Base-by-base conservation (phyloP, 2,329 filamentous ascomycete species). In the Claviceps sp. region DNA sequence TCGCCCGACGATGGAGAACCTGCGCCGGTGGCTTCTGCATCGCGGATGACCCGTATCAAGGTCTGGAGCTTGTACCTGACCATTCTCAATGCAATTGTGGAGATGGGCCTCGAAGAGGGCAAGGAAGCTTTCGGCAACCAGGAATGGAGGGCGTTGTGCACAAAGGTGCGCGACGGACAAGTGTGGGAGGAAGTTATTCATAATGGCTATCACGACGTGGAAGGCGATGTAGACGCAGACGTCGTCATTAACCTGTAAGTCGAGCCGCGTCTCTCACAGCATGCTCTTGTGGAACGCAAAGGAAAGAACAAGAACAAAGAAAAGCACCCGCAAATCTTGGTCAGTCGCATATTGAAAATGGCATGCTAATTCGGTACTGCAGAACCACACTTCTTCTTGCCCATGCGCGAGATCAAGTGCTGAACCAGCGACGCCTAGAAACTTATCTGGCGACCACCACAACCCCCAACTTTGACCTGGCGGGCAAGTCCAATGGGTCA, bases 21-120 rank as follows among this genome's bases (percentile, higher is more conserved):
- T 30, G 85, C 89, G 30, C 88, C 89, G 4, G 82, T 96, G 50
- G 84, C 87, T 51, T 80, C 77, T 56, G 89, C 89, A 50, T 90
- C 87, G 43, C 81, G 85, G 58, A 86, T 84, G 37, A 93, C 88
- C 53, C 77, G 90, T 58, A 85, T 95, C 67, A 98, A 97, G 69
- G 85, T 97, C 57, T 98, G 93, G 93, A 95, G 89, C 67, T 77
- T 98, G 61, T 98, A 97, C 66, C 78, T 97, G 58, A 95, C 90
- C 17, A 85, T 96, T 49, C 75, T 97, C 56, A 95, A 96, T 70
- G 86, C 89, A 41, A 85, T 96, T 57, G 75, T 95, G 39, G 91
- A 97, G 62, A 75, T 97, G 63, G 89, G 89, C 52, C 76, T 87
- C 1, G 88, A 95, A 59, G 90, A 96, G 67, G 93, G 91, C 48